Conservation (phyloP, 2,329 filamentous ascomycete species). For the Fusarium sp. region DNA sequence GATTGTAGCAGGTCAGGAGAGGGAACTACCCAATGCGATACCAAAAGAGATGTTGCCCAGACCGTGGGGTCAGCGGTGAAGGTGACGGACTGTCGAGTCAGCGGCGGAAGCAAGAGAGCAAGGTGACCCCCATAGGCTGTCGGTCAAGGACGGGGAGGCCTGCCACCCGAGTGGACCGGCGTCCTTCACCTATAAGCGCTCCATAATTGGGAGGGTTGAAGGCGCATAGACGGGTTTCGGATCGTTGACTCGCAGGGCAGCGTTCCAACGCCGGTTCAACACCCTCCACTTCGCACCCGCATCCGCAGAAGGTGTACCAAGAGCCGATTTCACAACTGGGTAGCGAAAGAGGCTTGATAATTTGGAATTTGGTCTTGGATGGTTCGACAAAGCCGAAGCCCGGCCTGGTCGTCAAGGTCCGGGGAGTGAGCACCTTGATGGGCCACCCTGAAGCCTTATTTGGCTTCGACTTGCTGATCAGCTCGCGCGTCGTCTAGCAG, state of each 20-base stretch:
- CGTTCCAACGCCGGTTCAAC: constrained; percentile 12
- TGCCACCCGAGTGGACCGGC: constrained; percentile 35
- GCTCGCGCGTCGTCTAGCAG: not conserved
- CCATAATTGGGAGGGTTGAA: constrained; percentile 36
- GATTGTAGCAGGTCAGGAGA: constrained; percentile 28
- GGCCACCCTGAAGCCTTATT: constrained; percentile 28
- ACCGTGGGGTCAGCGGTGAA: constrained; percentile 40
- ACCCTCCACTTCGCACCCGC: not conserved
- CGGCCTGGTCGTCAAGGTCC: constrained; percentile 36
- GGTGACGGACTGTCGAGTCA: constrained; percentile 27
- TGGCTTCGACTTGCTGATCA: constrained; percentile 29
- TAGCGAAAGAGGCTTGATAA: constrained; percentile 21
- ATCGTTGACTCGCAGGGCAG: constrained; percentile 23
- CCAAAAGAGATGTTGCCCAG: constrained; percentile 24
- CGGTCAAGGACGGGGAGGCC: constrained; percentile 29
- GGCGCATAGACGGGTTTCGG: constrained; percentile 23
- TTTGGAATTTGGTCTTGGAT: constrained; percentile 21
- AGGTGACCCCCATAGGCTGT: constrained; percentile 34
- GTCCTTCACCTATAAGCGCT: constrained; percentile 31
- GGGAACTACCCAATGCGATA: constrained; percentile 20
- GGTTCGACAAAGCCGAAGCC: constrained; percentile 38
- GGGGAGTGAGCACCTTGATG: constrained; percentile 47
- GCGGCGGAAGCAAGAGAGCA: constrained; percentile 23
- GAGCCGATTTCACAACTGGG: constrained; percentile 22
- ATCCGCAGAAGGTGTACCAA: constrained; percentile 19